phyloP scores from a whole-genome alignment of 2,329 filamentous ascomycete genomes.

The Pseudogymnoascus verrucosus region DNA sequence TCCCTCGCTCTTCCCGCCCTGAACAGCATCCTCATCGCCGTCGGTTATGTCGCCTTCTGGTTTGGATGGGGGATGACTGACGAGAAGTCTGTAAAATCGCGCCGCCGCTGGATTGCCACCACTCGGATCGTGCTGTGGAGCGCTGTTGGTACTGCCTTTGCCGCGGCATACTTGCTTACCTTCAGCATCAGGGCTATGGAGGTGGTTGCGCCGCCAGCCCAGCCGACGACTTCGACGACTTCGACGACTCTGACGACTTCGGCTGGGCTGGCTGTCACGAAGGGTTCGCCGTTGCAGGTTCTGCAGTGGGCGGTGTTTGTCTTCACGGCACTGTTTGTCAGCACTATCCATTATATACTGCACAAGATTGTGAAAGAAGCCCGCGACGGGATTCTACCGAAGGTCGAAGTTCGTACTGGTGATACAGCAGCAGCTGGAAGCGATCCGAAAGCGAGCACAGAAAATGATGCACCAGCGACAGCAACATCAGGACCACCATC shows the following conservation, averaged over 20 bases:
- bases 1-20: not conserved
- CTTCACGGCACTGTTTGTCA: not conserved
- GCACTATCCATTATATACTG: not conserved
- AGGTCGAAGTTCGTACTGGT: not conserved
- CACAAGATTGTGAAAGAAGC: not conserved
- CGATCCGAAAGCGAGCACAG: too few species aligned
- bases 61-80: too few species aligned
- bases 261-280: too few species aligned
- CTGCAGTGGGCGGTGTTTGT: not conserved
- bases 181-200: not conserved
- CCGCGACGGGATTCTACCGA: not conserved
- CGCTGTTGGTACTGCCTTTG: not conserved
- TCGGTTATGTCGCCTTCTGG: not conserved
- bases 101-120: not conserved
- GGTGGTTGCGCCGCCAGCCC: not conserved
- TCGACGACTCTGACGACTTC: too few species aligned
- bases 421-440: too few species aligned
- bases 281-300: not conserved
- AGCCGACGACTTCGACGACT: too few species aligned
- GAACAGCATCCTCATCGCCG: not conserved
- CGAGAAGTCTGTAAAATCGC: not conserved
- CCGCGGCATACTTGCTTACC: not conserved
- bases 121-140: not conserved
- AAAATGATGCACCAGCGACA: not conserved
- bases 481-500: too few species aligned